Evolutionary conservation across 2,329 filamentous ascomycete species (phyloP), one percentile per base, ranked within the genome.

Genomic region (Eutypa lata): DNA sequence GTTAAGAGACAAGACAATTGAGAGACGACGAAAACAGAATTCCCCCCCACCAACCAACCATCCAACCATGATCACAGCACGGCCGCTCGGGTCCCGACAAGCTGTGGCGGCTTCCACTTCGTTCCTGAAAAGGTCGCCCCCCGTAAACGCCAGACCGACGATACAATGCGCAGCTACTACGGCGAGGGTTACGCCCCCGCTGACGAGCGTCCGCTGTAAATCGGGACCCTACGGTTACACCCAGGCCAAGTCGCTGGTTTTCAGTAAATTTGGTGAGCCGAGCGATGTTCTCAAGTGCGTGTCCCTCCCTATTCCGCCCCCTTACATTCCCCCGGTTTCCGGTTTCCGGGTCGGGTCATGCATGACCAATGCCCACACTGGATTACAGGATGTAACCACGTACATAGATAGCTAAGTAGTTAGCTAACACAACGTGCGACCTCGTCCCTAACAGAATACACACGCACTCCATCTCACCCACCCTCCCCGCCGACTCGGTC

Each of bases 211-310:
- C 50, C 77, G 81, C 44, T 66, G 68, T 68, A 82, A 81, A 65
- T 84, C 81, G 3, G 82, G 80, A 0, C 81, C 83, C 0, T 92
- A 90, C 68, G 90, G 90, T 64, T 94, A 94, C 73, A 90, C 88
- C 42, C 89, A 93, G 72, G 87, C 89, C 58, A 92, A 91, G 75
- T 83, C 87, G n/a, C 83, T 94, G 59, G 84, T 89, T 46, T 91
- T 90, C 70, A 82, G 83, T 40, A 79, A 87, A 56, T 84, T 87
- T 66, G 90, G 90, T 67, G 88, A 92, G 68, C 90, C 90, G 0
- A 77, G 79, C 42, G 83, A 90, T 60, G 88, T 91, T 2, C 69
- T 89, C 31, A 80, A 74, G 84, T 86, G 68, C 46, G 76, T 10
- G 10, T 31, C 26, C 26, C 26, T 31, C 26, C 26, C 47, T 31